A percentile compares a stretch with the other conserved stretches of the same genome.
These are phyloP conservation scores for Pseudonectria foliicola DNA, from an alignment of 2,329 filamentous ascomycete species.

Conservation along the genomic window DNA sequence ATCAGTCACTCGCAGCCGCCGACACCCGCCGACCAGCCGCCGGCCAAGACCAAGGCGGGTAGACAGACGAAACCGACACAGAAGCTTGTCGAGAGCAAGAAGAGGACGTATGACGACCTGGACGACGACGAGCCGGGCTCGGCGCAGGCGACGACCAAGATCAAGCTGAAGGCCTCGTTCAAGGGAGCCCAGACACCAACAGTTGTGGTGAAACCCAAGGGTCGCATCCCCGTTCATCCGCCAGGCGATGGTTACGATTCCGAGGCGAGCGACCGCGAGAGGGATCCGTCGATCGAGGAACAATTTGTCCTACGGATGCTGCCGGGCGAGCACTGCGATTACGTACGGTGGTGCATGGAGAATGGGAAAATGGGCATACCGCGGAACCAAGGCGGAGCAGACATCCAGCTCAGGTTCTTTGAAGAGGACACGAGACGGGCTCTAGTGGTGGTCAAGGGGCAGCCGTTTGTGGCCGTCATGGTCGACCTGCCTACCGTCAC, in stretches of 20 bases:
- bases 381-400: slow-evolving; percentile 58
- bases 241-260: slow-evolving; percentile 92
- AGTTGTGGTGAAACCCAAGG: slow-evolving; percentile 53
- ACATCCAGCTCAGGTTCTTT: slow-evolving; percentile 75
- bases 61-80: slow-evolving; percentile 52
- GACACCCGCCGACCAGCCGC: slow-evolving; percentile 28
- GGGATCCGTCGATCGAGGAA: slow-evolving; percentile 81
- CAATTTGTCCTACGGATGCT: slow-evolving; percentile 85
- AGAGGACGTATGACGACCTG: slow-evolving; percentile 50
- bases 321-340: slow-evolving; percentile 79
- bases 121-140: slow-evolving; percentile 38
- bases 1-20: slow-evolving; percentile 32
- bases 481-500: slow-evolving; percentile 82
- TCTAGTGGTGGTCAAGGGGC: slow-evolving; percentile 60
- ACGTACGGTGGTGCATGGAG: slow-evolving; percentile 67
- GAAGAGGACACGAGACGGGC: slow-evolving; percentile 67
- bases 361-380: slow-evolving; percentile 69
- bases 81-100: slow-evolving; percentile 52
- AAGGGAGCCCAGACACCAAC: slow-evolving; percentile 30
- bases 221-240: slow-evolving; percentile 60
- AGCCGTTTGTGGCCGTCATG: slow-evolving; percentile 68
- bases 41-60: slow-evolving; percentile 52
- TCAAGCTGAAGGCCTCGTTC: slow-evolving; percentile 42
- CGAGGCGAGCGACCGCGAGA: slow-evolving; percentile 83
- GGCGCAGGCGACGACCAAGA: slow-evolving; percentile 39